A percentile compares a stretch with the other conserved stretches of the same genome.
phyloP scores from a whole-genome alignment of 2,329 filamentous ascomycete species.

The Aspergillus arachidicola region DNA sequence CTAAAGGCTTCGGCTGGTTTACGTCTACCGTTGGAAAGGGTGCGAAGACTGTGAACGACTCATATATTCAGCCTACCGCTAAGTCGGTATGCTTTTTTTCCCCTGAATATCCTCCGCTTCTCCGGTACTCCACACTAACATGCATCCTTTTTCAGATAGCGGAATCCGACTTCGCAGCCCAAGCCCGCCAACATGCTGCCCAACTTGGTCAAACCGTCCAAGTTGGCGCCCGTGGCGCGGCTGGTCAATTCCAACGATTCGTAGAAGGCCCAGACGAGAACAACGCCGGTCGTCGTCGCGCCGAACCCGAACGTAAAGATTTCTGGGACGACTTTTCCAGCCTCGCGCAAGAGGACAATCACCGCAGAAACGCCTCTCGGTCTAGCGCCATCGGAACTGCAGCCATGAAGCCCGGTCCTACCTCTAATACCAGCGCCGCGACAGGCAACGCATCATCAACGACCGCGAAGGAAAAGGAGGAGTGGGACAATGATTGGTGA shows the following conservation, averaged over 20 bases:
- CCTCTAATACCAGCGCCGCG: slow-evolving; percentile 15
- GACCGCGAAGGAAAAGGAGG: slow-evolving; percentile 54
- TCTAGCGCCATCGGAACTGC: slow-evolving; percentile 63
- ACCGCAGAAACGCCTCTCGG: slow-evolving; percentile 35
- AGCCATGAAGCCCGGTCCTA: slow-evolving; percentile 59
- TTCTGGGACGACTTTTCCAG: slow-evolving; percentile 93
- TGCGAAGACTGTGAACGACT: slow-evolving; percentile 86
- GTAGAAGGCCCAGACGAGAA: slow-evolving; percentile 71
- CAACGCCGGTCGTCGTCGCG: slow-evolving; percentile 39
- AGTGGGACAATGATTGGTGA: slow-evolving; percentile 59
- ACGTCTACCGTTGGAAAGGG: slow-evolving; percentile 83
- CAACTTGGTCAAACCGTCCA: slow-evolving; percentile 64
- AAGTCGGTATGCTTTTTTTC: slow-evolving; percentile 65
- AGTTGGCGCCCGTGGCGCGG: slow-evolving; percentile 70
- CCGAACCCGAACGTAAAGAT: slow-evolving; percentile 70
- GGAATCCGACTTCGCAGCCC: slow-evolving; percentile 74
- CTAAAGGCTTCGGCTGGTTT: slow-evolving; percentile 95
- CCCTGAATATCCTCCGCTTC: neutral
- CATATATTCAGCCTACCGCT: slow-evolving; percentile 90
- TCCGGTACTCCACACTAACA: slow-evolving; percentile 7
- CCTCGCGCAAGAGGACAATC: slow-evolving; percentile 49
- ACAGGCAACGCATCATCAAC: slow-evolving; percentile 20
- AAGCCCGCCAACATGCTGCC: slow-evolving; percentile 62
- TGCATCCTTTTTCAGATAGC: slow-evolving; percentile 60
- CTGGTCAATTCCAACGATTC: slow-evolving; percentile 80